These are phyloP conservation scores for Venustampulla echinocandica DNA, from an alignment of 495 filamentous ascomycete species.

Conservation along the genomic window DNA sequence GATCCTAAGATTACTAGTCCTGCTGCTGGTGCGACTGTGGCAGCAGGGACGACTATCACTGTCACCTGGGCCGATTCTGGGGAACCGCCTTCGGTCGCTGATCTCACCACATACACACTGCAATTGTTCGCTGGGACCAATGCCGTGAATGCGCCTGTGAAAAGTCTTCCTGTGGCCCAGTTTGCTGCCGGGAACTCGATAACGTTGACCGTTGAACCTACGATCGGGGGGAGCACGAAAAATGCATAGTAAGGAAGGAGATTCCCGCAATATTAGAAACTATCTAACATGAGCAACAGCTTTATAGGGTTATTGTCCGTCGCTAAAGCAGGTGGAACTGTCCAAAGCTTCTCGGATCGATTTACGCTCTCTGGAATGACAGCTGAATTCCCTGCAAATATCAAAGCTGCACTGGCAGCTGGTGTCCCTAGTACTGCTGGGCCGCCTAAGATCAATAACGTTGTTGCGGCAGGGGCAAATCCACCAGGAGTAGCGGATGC, in stretches of 20 bases:
- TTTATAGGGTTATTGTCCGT: constrained; percentile 57
- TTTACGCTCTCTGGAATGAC: constrained; percentile 63
- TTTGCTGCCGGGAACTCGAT: constrained; percentile 36
- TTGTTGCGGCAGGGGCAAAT: constrained; percentile 18
- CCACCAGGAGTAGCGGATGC: constrained; percentile 6
- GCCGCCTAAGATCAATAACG: constrained; percentile 31
- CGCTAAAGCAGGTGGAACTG: constrained; percentile 38
- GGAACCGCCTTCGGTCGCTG: constrained; percentile 35
- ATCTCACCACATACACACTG: constrained; percentile 49
- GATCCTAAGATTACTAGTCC: constrained; percentile 50
- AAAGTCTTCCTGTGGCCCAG: background rate
- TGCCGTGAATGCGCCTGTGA: constrained; percentile 21
- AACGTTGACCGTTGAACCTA: constrained; percentile 40
- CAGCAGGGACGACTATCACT: constrained; percentile 40
- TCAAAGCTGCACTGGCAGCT: constrained; percentile 31
- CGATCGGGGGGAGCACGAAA: constrained; percentile 37
- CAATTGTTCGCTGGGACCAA: constrained; percentile 60
- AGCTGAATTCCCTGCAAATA: constrained; percentile 45
- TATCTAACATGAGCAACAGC: constrained; percentile 29
- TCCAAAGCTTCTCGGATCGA: constrained; percentile 52
- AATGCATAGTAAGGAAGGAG: constrained; percentile 54
- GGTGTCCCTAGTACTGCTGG: constrained; percentile 38
- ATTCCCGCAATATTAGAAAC: constrained; percentile 1
- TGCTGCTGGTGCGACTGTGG: constrained; percentile 35
- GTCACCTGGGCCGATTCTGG: constrained; percentile 54